These are phyloP conservation scores for Macrocybe sp. DNA, from an alignment of 1,284 basidiomycete species.

Conservation along the genomic window DNA sequence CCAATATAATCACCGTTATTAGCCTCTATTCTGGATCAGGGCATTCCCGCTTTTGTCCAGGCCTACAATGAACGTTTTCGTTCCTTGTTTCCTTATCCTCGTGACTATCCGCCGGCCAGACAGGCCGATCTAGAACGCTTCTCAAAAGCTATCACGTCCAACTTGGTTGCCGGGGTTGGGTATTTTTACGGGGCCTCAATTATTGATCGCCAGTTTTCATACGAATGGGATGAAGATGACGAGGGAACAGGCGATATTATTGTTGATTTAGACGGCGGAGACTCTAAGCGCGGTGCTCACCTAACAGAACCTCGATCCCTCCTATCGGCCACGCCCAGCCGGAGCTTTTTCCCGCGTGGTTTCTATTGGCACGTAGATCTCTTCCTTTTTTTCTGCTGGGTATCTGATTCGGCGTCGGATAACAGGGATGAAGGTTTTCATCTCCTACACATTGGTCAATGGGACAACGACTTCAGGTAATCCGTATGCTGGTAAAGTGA, in stretches of 20 bases:
- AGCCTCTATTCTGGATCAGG: slow-evolving; percentile 61
- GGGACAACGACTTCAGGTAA: slow-evolving; percentile 88
- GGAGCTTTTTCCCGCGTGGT: slow-evolving; percentile 93
- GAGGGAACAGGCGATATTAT: no score
- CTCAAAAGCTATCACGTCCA: slow-evolving; percentile 86
- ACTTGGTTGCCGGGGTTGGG: slow-evolving; percentile 87
- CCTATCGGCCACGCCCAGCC: slow-evolving; percentile 90
- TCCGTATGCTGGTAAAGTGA: background rate
- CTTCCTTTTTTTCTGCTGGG: slow-evolving; percentile 1
- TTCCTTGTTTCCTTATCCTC: slow-evolving; percentile 59
- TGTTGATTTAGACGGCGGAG: slow-evolving; percentile 34
- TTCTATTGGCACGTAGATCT: slow-evolving; percentile 77
- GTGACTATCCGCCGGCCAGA: slow-evolving; percentile 44
- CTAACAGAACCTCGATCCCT: slow-evolving; percentile 72
- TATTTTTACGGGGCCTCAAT: slow-evolving; percentile 94
- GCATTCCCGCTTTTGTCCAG: slow-evolving; percentile 61
- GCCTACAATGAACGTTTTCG: slow-evolving; percentile 70
- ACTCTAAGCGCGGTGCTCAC: slow-evolving; percentile 39
- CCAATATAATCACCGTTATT: slow-evolving; percentile 6
- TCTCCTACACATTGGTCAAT: slow-evolving; percentile 82
- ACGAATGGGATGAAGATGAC: slow-evolving; percentile 77
- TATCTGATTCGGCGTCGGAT: background rate
- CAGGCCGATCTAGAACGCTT: slow-evolving; percentile 58
- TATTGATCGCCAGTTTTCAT: slow-evolving; percentile 77
- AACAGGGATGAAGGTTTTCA: slow-evolving; percentile 95